phyloP scores from a whole-genome alignment of 2,329 filamentous ascomycete species.

The Thelonectria blattea region DNA sequence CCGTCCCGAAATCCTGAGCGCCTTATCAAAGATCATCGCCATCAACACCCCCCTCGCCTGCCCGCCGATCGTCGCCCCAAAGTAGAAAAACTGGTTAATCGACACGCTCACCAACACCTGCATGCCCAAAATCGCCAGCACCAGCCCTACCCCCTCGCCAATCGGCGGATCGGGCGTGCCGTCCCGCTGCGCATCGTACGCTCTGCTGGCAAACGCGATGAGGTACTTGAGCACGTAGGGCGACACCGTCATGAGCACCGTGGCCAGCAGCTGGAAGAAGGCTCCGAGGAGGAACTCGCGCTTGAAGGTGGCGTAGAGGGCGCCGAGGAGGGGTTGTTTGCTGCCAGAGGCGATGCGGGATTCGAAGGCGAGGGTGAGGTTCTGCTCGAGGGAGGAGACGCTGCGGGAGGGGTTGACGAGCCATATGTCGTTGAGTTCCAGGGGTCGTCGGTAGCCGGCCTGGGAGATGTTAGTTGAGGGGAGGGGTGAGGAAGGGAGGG shows the following conservation, averaged over 20 bases:
- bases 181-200: conserved; percentile 67
- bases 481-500: neutral
- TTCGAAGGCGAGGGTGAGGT: neutral
- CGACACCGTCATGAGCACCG: neutral
- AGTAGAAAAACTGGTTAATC: conserved; percentile 13
- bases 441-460: conserved; percentile 7
- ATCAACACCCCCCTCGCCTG: neutral
- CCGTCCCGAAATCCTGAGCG: conserved; percentile 1
- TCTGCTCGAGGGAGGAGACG: neutral
- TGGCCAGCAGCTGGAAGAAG: neutral
- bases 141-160: conserved; percentile 4
- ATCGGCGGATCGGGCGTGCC: conserved; percentile 57
- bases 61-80: neutral
- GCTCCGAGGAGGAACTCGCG: conserved; percentile 3
- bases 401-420: conserved; percentile 4
- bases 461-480: neutral
- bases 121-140: conserved; percentile 4
- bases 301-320: conserved; percentile 5
- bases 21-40: conserved; percentile 13
- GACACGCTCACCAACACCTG: neutral
- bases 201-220: conserved; percentile 40
- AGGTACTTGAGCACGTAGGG: conserved; percentile 4
- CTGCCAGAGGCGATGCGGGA: neutral
- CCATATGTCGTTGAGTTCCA: conserved; percentile 10
- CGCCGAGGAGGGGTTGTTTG: conserved; percentile 1